Evolutionary conservation across 768 basidiomycete genomes (phyloP).

Genomic region (Hebeloma cylindrosporum): DNA sequence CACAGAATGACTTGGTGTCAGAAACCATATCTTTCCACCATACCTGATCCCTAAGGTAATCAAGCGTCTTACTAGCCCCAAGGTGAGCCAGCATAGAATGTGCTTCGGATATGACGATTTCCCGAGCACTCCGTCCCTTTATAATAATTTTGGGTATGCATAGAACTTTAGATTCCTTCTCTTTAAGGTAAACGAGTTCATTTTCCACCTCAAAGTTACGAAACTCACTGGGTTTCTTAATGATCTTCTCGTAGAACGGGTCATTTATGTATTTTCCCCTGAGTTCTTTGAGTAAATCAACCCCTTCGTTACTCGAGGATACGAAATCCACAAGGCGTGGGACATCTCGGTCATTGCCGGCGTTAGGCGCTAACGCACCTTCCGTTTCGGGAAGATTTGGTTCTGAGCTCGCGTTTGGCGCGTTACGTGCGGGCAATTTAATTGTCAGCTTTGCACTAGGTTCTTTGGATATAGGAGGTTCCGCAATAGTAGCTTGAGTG

Average conservation of each 20-base stretch:
- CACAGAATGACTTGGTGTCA: constrained; percentile 29
- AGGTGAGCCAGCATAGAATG: constrained; percentile 42
- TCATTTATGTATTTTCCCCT: constrained; percentile 15
- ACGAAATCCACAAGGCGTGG: background rate
- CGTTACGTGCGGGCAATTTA: too few relatives aligned
- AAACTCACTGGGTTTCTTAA: constrained; percentile 17
- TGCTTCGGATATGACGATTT: constrained; percentile 36
- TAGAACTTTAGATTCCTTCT: constrained; percentile 9
- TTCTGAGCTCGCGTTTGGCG: background rate
- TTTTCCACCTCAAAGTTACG: constrained; percentile 20
- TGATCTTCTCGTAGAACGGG: constrained; percentile 18
- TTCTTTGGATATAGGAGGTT: too few relatives aligned
- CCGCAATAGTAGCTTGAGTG: background rate
- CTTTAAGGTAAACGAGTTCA: constrained; percentile 19
- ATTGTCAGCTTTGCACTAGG: too few relatives aligned
- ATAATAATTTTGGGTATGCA: constrained; percentile 26
- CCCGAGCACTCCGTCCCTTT: constrained; percentile 20
- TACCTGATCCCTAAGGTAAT: constrained; percentile 31
- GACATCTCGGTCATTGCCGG: background rate
- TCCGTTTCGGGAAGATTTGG: background rate
- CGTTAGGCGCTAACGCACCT: background rate
- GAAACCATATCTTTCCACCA: constrained; percentile 40
- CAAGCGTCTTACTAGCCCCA: constrained; percentile 32
- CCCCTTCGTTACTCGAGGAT: background rate
- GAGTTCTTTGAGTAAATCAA: constrained; percentile 7